phyloP scores from a whole-genome alignment of 129 eudicot genomes.

The Logfia minima region DNA sequence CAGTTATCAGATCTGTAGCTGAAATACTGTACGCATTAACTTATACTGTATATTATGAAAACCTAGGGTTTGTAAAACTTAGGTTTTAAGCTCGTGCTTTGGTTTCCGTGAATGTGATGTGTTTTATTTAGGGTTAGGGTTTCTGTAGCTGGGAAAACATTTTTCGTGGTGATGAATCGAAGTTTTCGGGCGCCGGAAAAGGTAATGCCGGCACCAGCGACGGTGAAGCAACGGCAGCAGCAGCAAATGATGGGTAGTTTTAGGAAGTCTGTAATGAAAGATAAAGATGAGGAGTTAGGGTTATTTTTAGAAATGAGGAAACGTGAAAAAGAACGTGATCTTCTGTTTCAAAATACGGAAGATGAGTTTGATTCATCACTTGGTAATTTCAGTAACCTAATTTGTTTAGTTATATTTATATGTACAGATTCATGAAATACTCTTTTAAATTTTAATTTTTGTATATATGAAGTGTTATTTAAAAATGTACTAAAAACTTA shows the following conservation, averaged over 20 bases:
- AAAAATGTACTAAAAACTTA: not conserved
- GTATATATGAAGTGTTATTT: not conserved
- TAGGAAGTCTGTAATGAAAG: slow-evolving; percentile 57
- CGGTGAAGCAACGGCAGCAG: slow-evolving; percentile 42
- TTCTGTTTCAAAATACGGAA: slow-evolving; percentile 59
- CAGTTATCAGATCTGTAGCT: slow-evolving; percentile 49
- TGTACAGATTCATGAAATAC: not conserved
- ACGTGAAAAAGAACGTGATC: slow-evolving; percentile 73
- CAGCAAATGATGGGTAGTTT: slow-evolving; percentile 41
- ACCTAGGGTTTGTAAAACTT: slow-evolving; percentile 49
- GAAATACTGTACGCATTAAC: not conserved
- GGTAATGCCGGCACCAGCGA: slow-evolving; percentile 47
- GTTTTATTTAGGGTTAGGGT: slow-evolving; percentile 26
- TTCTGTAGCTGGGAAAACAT: not conserved
- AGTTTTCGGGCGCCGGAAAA: slow-evolving; percentile 68
- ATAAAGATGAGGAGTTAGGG: slow-evolving; percentile 82
- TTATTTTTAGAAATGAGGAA: slow-evolving; percentile 83
- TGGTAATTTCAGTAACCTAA: slow-evolving; percentile 43
- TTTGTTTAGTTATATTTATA: not conserved
- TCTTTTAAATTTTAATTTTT: not conserved
- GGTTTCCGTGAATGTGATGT: slow-evolving; percentile 30
- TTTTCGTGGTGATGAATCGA: slow-evolving; percentile 60
- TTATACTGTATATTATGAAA: slow-evolving; percentile 2
- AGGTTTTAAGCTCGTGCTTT: slow-evolving; percentile 13
- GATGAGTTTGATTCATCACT: slow-evolving; percentile 65